Conservation (phyloP, 495 filamentous ascomycete genomes). For the Wilcoxina mikolae region DNA sequence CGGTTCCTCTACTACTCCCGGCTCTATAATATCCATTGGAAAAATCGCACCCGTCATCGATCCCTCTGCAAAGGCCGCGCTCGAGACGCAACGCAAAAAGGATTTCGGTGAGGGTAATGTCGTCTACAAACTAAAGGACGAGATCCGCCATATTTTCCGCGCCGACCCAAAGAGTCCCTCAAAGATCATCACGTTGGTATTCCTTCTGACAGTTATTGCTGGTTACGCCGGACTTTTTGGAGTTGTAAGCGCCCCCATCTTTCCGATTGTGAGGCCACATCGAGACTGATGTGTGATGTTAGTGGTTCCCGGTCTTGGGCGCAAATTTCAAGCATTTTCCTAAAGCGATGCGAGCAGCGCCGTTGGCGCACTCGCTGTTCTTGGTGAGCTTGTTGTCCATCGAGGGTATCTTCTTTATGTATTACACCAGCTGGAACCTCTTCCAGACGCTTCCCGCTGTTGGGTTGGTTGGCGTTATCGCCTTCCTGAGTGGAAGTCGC, state of each 20-base stretch:
- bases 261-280: background rate
- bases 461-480: constrained; percentile 48
- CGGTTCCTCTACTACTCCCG: constrained; percentile 34
- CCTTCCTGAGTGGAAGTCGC: constrained; percentile 78
- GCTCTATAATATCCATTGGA: constrained; percentile 15
- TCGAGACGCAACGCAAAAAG: constrained; percentile 37
- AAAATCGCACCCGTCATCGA: constrained; percentile 33
- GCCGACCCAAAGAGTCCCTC: constrained; percentile 63
- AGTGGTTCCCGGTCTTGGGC: constrained; percentile 43
- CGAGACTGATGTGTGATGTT: background rate
- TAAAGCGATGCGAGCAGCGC: constrained; percentile 55
- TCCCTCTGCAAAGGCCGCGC: constrained; percentile 40
- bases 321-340: constrained; percentile 70
- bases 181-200: constrained; percentile 65
- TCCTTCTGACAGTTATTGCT: constrained; percentile 53
- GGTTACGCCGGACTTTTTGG: constrained; percentile 57
- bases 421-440: constrained; percentile 85
- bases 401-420: constrained; percentile 86
- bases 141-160: constrained; percentile 89
- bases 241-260: constrained; percentile 50
- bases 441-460: constrained; percentile 75
- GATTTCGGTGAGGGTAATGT: constrained; percentile 21
- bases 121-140: constrained; percentile 29
- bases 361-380: constrained; percentile 65
- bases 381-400: constrained; percentile 69